Conservation (phyloP, 352 stramenopile species). For the Phytopythium ostracodes region DNA sequence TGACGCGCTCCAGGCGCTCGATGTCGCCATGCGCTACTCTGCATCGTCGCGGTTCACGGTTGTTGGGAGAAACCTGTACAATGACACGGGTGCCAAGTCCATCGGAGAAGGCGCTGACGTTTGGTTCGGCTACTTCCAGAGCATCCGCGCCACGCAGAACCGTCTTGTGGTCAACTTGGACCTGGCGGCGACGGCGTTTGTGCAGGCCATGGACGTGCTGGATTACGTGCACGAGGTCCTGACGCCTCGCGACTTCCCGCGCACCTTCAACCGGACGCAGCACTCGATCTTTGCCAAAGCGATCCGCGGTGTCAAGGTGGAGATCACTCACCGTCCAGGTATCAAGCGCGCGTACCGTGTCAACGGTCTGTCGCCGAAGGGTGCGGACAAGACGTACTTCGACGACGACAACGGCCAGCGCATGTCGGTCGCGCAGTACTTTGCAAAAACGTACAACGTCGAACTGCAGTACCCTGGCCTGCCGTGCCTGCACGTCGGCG, state of each 20-base stretch:
- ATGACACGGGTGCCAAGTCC: conserved; percentile 22
- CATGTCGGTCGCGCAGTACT: conserved; percentile 59
- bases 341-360: conserved; percentile 59
- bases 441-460: conserved; percentile 43
- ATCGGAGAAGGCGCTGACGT: conserved; percentile 61
- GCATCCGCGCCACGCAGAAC: conserved; percentile 59
- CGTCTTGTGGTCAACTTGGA: conserved; percentile 68
- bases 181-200: conserved; percentile 66
- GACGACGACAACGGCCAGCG: conserved; percentile 46
- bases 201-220: conserved; percentile 50
- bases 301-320: conserved; percentile 60
- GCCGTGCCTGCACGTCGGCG: conserved; percentile 78
- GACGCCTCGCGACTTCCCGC: conserved; percentile 18
- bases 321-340: conserved; percentile 56
- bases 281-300: conserved; percentile 47
- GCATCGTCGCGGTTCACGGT: conserved; percentile 46
- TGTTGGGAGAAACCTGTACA: conserved; percentile 62
- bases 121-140: conserved; percentile 79
- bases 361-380: conserved; percentile 47
- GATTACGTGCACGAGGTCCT: conserved; percentile 41
- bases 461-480: conserved; percentile 63
- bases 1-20: conserved; percentile 65
- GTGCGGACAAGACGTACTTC: conserved; percentile 49
- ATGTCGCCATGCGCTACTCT: conserved; percentile 61
- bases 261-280: conserved; percentile 35